Conservation (phyloP, 495 filamentous ascomycete species). For the Oidiodendron maius region DNA sequence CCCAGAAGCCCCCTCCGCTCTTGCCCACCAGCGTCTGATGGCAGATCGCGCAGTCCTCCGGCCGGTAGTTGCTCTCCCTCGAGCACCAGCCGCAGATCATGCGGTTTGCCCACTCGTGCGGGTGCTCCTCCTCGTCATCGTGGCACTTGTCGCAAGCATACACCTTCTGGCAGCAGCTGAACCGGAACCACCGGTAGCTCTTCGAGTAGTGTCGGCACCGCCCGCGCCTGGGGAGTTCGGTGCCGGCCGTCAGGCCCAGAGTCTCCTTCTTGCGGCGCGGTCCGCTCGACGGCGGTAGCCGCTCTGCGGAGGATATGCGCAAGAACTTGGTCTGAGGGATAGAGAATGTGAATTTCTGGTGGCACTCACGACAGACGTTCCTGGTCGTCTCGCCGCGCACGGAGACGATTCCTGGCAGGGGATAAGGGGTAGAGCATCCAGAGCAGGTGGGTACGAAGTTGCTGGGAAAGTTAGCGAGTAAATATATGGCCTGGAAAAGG, state of each 20-base stretch:
- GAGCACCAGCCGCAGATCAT: constrained; percentile 88
- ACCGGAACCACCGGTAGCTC: constrained; percentile 82
- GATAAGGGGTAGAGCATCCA: constrained; percentile 66
- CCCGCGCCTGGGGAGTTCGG: constrained; percentile 69
- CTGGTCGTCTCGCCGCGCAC: constrained; percentile 72
- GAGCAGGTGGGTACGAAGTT: constrained; percentile 79
- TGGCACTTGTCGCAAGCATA: constrained; percentile 85
- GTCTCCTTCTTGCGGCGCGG: constrained; percentile 60
- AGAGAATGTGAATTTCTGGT: constrained; percentile 77
- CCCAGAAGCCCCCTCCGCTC: constrained; percentile 70
- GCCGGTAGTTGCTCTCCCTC: constrained; percentile 75
- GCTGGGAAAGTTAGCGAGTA: too few species aligned
- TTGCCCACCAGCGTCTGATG: constrained; percentile 66
- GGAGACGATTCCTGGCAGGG: constrained; percentile 56
- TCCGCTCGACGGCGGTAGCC: constrained; percentile 32
- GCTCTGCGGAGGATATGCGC: constrained; percentile 53
- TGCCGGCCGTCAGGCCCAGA: constrained; percentile 72
- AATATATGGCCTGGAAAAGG: background rate
- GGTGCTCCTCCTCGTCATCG: constrained; percentile 64
- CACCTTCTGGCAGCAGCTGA: constrained; percentile 49
- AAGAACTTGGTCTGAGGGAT: constrained; percentile 80
- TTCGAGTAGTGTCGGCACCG: constrained; percentile 76
- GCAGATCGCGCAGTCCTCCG: constrained; percentile 76
- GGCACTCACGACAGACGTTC: constrained; percentile 77
- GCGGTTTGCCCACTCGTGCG: constrained; percentile 76